phyloP scores from a whole-genome alignment of 2,329 filamentous ascomycete genomes.

The Amylocarpus encephaloides region DNA sequence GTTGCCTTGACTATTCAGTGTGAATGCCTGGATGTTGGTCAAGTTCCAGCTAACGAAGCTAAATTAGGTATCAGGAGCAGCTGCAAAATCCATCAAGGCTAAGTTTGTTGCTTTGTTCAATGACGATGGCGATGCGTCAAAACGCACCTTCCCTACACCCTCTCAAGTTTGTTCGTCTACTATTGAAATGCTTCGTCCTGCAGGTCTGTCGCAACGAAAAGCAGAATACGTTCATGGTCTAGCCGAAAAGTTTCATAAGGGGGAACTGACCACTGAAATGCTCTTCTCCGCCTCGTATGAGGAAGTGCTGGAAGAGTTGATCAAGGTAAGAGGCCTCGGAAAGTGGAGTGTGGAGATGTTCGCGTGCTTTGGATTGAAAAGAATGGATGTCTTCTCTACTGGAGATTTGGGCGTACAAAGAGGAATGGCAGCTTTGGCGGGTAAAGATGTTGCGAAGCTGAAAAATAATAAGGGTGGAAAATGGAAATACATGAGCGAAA shows the following conservation, averaged over 20 bases:
- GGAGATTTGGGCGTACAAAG: constrained; percentile 91
- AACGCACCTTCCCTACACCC: constrained; percentile 63
- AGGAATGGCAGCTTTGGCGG: constrained; percentile 84
- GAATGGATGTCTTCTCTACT: constrained; percentile 87
- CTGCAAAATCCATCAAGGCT: constrained; percentile 79
- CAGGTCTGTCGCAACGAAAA: constrained; percentile 88
- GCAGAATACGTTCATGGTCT: constrained; percentile 90
- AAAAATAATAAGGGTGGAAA: constrained; percentile 76
- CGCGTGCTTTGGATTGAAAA: constrained; percentile 88
- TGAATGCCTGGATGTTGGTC: neutral
- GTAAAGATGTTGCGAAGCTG: constrained; percentile 75
- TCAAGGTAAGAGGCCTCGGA: constrained; percentile 80
- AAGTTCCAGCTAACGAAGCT: neutral
- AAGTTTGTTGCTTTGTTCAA: constrained; percentile 74
- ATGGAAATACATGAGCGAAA: constrained; percentile 97
- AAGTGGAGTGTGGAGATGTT: constrained; percentile 98
- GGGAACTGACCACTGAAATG: constrained; percentile 70
- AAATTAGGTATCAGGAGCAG: constrained; percentile 72
- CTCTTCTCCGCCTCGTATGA: constrained; percentile 77
- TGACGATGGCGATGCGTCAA: constrained; percentile 28
- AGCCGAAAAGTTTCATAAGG: constrained; percentile 69
- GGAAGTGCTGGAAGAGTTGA: constrained; percentile 74
- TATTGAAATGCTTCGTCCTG: constrained; percentile 66
- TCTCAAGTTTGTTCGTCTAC: constrained; percentile 59
- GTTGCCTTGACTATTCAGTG: neutral